Evolutionary conservation across 305 asterid genomes (phyloP).

Genomic region (Monarda citriodora): DNA sequence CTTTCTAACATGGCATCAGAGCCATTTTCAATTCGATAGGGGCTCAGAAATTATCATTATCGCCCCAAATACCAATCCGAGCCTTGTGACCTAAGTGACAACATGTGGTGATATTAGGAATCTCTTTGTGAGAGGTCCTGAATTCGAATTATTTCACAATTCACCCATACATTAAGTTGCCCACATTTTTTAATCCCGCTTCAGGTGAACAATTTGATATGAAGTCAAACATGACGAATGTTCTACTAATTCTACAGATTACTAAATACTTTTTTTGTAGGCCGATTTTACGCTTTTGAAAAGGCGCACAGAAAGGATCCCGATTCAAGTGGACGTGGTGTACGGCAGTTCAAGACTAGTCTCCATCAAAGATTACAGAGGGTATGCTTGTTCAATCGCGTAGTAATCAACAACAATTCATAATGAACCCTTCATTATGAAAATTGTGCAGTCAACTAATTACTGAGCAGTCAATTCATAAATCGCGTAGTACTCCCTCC

Average conservation of each 20-base stretch:
- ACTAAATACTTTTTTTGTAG: slow-evolving; percentile 27
- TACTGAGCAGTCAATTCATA: background rate
- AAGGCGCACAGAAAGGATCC: slow-evolving; percentile 97
- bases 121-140: too few species aligned
- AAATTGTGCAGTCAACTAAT: background rate
- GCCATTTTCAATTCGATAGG: too few species aligned
- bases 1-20: too few species aligned
- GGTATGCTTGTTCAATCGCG: slow-evolving; percentile 32
- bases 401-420: background rate
- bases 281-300: slow-evolving; percentile 98
- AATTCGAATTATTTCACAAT: background rate
- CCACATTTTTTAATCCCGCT: background rate
- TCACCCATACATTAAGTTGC: background rate
- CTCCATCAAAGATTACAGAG: slow-evolving; percentile 94
- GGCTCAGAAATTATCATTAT: too few species aligned
- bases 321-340: slow-evolving; percentile 97
- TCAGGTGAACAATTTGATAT: background rate
- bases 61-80: too few species aligned
- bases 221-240: too few species aligned
- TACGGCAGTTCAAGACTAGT: slow-evolving; percentile 95
- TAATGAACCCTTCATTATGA: background rate
- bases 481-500: too few species aligned
- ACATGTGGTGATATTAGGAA: too few species aligned
- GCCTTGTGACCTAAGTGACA: too few species aligned
- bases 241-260: background rate